Evolutionary conservation across 1,284 basidiomycete species (phyloP).

Genomic region (Naganishia sp.): DNA sequence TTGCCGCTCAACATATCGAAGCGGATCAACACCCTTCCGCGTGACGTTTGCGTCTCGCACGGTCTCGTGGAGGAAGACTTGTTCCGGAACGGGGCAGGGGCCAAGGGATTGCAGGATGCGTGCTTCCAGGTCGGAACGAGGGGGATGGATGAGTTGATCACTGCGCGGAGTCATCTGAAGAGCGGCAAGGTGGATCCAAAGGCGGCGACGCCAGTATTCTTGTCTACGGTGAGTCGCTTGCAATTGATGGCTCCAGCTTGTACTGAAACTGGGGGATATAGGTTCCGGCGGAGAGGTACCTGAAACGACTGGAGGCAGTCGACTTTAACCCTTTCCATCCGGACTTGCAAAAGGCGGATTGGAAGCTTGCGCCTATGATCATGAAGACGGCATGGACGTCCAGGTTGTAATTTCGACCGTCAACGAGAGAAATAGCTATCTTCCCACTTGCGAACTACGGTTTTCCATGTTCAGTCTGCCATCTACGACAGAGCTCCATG

Average conservation of each 20-base stretch:
- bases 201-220: conserved; percentile 73
- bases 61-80: conserved; percentile 84
- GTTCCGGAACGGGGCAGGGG: conserved; percentile 67
- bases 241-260: background rate
- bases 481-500: conserved; percentile 1
- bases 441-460: background rate
- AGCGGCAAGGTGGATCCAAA: conserved; percentile 64
- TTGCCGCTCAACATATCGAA: conserved; percentile 74
- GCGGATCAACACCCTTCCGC: conserved; percentile 75
- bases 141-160: conserved; percentile 86
- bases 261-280: conserved; percentile 45
- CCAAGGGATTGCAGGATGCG: conserved; percentile 61
- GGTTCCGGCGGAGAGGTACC: conserved; percentile 73
- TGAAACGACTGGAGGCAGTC: conserved; percentile 70
- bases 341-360: conserved; percentile 70
- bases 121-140: conserved; percentile 85
- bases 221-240: conserved; percentile 66
- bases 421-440: no score
- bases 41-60: conserved; percentile 77
- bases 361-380: conserved; percentile 81
- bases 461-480: background rate
- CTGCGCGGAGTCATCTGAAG: conserved; percentile 75
- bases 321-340: conserved; percentile 83
- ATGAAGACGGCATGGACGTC: conserved; percentile 65
- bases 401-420: conserved; percentile 44